Conservation (phyloP, 805 yeast genomes). For the Isabelozyma rhagii region DNA sequence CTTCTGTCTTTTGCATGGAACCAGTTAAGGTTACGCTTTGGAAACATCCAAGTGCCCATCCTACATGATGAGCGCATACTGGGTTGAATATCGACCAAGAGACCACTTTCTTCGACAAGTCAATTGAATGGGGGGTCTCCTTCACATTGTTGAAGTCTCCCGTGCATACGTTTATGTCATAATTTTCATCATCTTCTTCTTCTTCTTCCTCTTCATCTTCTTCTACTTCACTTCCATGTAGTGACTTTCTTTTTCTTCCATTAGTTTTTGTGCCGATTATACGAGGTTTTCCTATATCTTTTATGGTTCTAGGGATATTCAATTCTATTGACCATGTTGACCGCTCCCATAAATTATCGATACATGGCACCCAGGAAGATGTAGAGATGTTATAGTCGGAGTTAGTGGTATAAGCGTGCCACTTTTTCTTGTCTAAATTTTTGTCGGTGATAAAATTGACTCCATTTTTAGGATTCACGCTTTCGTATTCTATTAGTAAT, state of each 20-base stretch:
- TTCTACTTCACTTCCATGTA: constrained; percentile 10
- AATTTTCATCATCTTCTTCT: constrained; percentile 43
- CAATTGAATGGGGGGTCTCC: constrained; percentile 74
- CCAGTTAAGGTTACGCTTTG: constrained; percentile 56
- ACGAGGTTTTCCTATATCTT: constrained; percentile 57
- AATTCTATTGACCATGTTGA: constrained; percentile 91
- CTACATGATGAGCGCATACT: constrained; percentile 89
- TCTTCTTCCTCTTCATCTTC: constrained; percentile 41
- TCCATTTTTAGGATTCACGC: constrained; percentile 70
- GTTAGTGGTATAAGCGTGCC: constrained; percentile 88
- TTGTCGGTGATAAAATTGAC: constrained; percentile 67
- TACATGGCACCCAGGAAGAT: constrained; percentile 97
- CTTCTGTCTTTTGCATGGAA: constrained; percentile 21
- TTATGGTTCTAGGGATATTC: constrained; percentile 76
- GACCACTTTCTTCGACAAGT: constrained; percentile 69
- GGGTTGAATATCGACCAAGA: constrained; percentile 77
- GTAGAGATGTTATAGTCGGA: constrained; percentile 76
- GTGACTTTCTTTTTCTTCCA: constrained; percentile 7
- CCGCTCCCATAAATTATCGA: constrained; percentile 83
- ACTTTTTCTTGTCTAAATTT: constrained; percentile 46
- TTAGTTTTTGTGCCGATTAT: constrained; percentile 33
- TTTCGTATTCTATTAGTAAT: constrained; percentile 62
- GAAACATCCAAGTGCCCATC: constrained; percentile 93
- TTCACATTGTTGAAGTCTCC: constrained; percentile 66
- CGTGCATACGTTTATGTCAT: constrained; percentile 62